A percentile compares a stretch with the other conserved stretches of the same genome.
These are phyloP conservation scores for Pseudozyma tsukubaensis DNA, from an alignment of 1,284 basidiomycete genomes.

Conservation along the genomic window DNA sequence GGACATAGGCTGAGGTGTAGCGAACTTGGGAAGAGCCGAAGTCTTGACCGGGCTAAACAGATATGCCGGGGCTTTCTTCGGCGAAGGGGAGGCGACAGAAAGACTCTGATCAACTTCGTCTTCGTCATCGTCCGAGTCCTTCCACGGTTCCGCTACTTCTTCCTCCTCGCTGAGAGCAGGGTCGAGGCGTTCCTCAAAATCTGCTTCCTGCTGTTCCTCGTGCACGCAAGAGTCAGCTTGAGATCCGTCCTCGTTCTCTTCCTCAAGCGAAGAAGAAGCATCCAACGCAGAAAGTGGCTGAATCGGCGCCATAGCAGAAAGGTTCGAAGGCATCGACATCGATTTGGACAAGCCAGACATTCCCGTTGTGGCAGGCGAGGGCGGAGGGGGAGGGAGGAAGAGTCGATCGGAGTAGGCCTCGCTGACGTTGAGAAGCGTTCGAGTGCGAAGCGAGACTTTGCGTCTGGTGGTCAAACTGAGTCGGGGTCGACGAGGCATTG, in stretches of 20 bases:
- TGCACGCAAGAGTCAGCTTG: too few relatives aligned
- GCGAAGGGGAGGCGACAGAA: conserved; percentile 23
- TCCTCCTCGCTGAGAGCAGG: conserved; percentile 22
- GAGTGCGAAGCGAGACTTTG: conserved; percentile 47
- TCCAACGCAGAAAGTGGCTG: conserved; percentile 11
- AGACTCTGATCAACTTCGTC: conserved; percentile 50
- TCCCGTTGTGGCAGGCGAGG: conserved; percentile 4
- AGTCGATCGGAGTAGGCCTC: conserved; percentile 47
- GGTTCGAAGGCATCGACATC: conserved; percentile 41
- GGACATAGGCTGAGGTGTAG: conserved; percentile 35
- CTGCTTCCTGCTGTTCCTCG: conserved; percentile 4
- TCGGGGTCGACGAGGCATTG: conserved; percentile 43
- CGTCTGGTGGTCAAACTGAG: conserved; percentile 45
- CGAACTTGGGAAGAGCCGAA: conserved; percentile 28
- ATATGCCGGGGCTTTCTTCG: conserved; percentile 11
- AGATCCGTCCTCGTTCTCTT: background rate
- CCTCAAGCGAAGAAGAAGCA: conserved; percentile 5
- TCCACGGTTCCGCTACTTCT: conserved; percentile 16
- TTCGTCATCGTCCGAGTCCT: conserved; percentile 37
- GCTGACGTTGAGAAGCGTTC: conserved; percentile 45
- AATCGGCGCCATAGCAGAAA: conserved; percentile 18
- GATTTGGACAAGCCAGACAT: conserved; percentile 32
- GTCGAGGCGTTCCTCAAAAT: conserved; percentile 29
- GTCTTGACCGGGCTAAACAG: conserved; percentile 39
- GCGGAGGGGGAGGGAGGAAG: conserved; percentile 43